Percentiles rank a stretch among this genome's conserved stretches.
phyloP scores from a whole-genome alignment of 768 basidiomycete species.

The Exidia glandulosa region DNA sequence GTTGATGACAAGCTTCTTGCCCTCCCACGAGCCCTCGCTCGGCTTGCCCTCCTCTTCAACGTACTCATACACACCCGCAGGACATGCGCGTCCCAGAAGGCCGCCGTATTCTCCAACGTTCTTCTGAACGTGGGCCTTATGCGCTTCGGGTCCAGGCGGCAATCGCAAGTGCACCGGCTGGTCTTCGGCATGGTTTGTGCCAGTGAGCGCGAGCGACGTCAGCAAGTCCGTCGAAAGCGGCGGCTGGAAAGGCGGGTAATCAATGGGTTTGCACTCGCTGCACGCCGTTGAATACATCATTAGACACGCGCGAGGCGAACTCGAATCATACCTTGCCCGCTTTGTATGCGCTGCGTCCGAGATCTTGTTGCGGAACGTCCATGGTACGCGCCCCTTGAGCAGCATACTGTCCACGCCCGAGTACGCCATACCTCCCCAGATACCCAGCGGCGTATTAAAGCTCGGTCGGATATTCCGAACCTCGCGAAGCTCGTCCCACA shows the following conservation, averaged over 20 bases:
- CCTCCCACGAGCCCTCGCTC: conserved; percentile 35
- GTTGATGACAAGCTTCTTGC: conserved; percentile 91
- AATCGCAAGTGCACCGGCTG: conserved; percentile 84
- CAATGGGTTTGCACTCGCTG: conserved; percentile 57
- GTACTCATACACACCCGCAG: conserved; percentile 96
- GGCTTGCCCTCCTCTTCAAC: conserved; percentile 53
- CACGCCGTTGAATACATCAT: background rate
- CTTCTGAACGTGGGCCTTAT: conserved; percentile 55
- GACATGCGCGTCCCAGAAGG: conserved; percentile 80
- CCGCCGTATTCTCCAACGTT: conserved; percentile 81
- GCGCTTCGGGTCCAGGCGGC: conserved; percentile 35
- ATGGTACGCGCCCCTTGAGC: conserved; percentile 75
- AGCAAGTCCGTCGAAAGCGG: conserved; percentile 89
- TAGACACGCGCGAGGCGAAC: no score
- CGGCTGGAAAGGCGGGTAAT: conserved; percentile 79
- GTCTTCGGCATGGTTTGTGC: conserved; percentile 95
- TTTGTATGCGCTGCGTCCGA: conserved; percentile 66
- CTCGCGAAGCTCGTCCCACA: conserved; percentile 75
- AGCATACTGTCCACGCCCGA: conserved; percentile 82
- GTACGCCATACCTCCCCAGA: conserved; percentile 82
- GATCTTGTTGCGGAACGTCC: conserved; percentile 72
- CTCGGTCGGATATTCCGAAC: conserved; percentile 87
- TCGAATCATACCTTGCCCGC: conserved; percentile 42
- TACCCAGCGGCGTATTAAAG: conserved; percentile 68
- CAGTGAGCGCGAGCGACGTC: conserved; percentile 81